Percentiles rank a stretch among this genome's conserved stretches.
Conservation (phyloP, 2,329 filamentous ascomycete species). For the Aspergillus pseudonomiae region DNA sequence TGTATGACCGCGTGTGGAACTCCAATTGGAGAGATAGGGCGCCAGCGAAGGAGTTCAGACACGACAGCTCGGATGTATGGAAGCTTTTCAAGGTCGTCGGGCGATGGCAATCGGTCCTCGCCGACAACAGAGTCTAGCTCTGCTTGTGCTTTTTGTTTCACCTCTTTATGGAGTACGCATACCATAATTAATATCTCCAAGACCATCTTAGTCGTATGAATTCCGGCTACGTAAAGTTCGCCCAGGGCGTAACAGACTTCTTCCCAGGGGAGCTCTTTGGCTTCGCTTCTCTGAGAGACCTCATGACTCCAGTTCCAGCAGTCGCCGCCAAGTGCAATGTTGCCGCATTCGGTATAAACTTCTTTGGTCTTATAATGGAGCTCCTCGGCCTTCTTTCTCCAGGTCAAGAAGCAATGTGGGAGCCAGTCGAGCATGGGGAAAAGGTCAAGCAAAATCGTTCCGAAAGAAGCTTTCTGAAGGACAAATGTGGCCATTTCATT, state of each 20-base stretch:
- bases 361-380: conserved; percentile 21
- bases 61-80: conserved; percentile 38
- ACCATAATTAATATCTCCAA: conserved; percentile 53
- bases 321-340: conserved; percentile 8
- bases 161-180: conserved; percentile 47
- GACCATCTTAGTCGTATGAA: conserved; percentile 53
- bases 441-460: conserved; percentile 12
- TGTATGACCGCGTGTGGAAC: conserved; percentile 51
- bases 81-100: conserved; percentile 32
- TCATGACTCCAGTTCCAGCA: conserved; percentile 30
- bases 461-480: conserved; percentile 12
- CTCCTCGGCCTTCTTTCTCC: conserved; percentile 14
- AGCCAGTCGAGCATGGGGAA: conserved; percentile 16
- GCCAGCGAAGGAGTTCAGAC: conserved; percentile 41
- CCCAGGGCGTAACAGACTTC: conserved; percentile 51
- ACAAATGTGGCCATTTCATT: conserved; percentile 40
- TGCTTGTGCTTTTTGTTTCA: conserved; percentile 41
- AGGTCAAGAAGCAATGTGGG: conserved; percentile 8
- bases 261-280: conserved; percentile 45
- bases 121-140: conserved; percentile 40
- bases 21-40: conserved; percentile 47
- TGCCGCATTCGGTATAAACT: conserved; percentile 12
- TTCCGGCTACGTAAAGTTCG: conserved; percentile 51
- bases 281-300: conserved; percentile 32
- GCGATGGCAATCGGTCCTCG: conserved; percentile 31